Conservation (phyloP, 1,284 basidiomycete species). For the Puccinia triticina region DNA sequence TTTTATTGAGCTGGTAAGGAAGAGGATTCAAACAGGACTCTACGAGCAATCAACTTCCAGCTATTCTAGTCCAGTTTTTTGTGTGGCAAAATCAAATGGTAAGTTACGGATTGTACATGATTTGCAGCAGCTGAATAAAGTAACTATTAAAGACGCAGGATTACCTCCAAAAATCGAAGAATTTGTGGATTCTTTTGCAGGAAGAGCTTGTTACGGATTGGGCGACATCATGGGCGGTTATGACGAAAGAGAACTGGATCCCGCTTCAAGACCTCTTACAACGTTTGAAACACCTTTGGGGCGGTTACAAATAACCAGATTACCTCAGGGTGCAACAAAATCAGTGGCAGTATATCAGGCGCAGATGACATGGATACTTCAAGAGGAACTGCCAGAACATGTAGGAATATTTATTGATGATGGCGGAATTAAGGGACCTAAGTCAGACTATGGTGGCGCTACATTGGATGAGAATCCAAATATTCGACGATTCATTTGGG, state of each 20-base stretch:
- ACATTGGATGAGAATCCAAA: background rate
- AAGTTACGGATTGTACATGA: background rate
- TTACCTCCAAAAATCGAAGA: background rate
- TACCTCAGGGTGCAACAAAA: conserved; percentile 28
- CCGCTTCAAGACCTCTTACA: background rate
- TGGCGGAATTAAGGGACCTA: conserved; percentile 19
- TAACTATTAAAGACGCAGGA: background rate
- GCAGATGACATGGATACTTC: conserved; percentile 1
- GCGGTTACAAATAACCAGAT: background rate
- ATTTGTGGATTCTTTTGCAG: background rate
- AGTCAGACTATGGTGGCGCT: background rate
- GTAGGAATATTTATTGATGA: conserved; percentile 24
- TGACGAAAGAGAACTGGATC: background rate
- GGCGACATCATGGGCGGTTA: background rate
- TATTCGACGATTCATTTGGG: conserved; percentile 1
- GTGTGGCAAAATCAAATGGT: background rate
- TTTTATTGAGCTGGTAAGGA: background rate
- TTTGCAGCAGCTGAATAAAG: background rate
- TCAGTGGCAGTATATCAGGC: conserved; percentile 21
- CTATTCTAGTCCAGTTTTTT: background rate
- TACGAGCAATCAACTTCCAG: background rate
- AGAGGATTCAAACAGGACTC: background rate
- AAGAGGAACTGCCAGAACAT: background rate
- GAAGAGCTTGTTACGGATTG: background rate
- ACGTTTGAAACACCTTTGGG: background rate